These are phyloP conservation scores for Tephrocybe rancida DNA, from an alignment of 768 basidiomycete genomes.

Conservation along the genomic window DNA sequence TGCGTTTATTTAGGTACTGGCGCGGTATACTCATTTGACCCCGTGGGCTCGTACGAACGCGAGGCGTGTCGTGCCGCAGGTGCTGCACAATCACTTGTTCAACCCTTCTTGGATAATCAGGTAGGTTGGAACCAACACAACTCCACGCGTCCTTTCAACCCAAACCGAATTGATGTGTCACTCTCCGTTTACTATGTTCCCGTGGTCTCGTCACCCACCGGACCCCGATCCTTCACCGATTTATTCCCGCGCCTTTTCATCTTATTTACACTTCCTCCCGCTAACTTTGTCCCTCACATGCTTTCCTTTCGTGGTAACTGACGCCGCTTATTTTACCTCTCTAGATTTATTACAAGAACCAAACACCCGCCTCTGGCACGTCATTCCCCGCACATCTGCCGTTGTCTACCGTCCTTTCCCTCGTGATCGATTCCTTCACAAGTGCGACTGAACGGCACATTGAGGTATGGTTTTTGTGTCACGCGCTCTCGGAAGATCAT, in stretches of 20 bases:
- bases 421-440: slow-evolving; percentile 97
- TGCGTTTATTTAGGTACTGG: slow-evolving; percentile 68
- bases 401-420: slow-evolving; percentile 72
- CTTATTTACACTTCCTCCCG: slow-evolving; percentile 18
- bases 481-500: slow-evolving; percentile 5
- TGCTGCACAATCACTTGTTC: slow-evolving; percentile 90
- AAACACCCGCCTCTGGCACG: slow-evolving; percentile 70
- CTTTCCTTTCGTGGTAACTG: slow-evolving; percentile 17
- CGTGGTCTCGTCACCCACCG: slow-evolving; percentile 13
- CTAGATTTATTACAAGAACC: slow-evolving; percentile 99
- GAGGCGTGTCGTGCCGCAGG: slow-evolving; percentile 97
- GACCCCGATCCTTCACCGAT: slow-evolving; percentile 51
- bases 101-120: slow-evolving; percentile 99
- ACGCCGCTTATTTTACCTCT: slow-evolving; percentile 25
- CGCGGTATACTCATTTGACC: slow-evolving; percentile 99
- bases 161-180: slow-evolving; percentile 21
- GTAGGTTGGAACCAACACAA: slow-evolving; percentile 47
- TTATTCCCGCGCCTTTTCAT: slow-evolving; percentile 35
- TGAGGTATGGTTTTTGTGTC: slow-evolving; percentile 58
- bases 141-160: slow-evolving; percentile 15
- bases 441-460: slow-evolving; percentile 98
- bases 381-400: slow-evolving; percentile 83
- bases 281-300: slow-evolving; percentile 16
- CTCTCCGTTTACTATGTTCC: slow-evolving; percentile 13
- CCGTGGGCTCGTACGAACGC: slow-evolving; percentile 97